Conservation (phyloP, 2,329 filamentous ascomycete species). For the Fonsecaea monophora region DNA sequence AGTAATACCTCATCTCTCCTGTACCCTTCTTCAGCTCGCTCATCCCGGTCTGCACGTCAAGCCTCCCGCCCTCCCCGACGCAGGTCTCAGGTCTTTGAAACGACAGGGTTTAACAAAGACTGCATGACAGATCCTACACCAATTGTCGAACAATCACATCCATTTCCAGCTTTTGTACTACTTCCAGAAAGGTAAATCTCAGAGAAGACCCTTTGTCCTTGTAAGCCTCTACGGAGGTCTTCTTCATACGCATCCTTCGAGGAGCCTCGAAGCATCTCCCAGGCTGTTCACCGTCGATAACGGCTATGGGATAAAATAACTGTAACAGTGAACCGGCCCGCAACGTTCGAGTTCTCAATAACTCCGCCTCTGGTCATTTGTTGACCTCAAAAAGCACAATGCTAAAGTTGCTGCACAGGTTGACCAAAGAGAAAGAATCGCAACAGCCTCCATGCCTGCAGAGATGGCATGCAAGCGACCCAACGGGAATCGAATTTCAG, state of each 20-base stretch:
- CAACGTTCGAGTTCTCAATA: not conserved
- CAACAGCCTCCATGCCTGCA: not conserved
- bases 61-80: not conserved
- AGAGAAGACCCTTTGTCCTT: not conserved
- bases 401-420: not conserved
- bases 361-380: not conserved
- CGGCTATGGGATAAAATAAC: not conserved
- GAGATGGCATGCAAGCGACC: not conserved
- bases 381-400: not conserved
- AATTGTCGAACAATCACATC: not conserved
- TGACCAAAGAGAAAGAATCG: not conserved
- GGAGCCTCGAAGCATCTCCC: not conserved
- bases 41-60: not conserved
- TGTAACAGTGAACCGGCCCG: not conserved
- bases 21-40: not conserved
- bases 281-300: not conserved
- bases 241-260: not conserved
- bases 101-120: not conserved
- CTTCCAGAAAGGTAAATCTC: not conserved
- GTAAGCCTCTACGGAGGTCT: not conserved
- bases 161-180: not conserved
- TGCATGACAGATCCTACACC: not conserved
- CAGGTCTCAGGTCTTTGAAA: not conserved
- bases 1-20: too few species aligned
- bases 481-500: not conserved